phyloP scores from a whole-genome alignment of 805 yeast genomes.

The Ogataea paraovalis region DNA sequence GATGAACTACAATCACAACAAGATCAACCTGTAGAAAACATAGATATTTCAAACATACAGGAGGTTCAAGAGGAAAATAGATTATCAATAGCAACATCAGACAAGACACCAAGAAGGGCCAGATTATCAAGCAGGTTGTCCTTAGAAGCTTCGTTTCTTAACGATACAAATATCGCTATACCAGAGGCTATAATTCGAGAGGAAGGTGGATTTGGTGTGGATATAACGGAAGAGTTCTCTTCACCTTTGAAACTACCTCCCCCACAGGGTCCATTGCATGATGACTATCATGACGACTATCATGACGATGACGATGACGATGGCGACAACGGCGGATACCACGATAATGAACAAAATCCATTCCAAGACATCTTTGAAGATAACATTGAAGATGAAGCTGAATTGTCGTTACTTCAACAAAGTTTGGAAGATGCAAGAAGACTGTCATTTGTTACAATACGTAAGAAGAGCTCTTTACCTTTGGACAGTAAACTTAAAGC shows the following conservation, averaged over 20 bases:
- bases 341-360: conserved; percentile 6
- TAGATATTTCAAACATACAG: conserved; percentile 4
- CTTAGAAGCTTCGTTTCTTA: conserved; percentile 20
- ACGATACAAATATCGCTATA: conserved; percentile 31
- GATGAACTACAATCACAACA: conserved; percentile 3
- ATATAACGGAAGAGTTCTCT: conserved; percentile 12
- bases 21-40: conserved; percentile 2
- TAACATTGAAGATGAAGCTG: conserved; percentile 14
- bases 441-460: conserved; percentile 16
- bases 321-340: conserved; percentile 2
- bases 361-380: conserved; percentile 3
- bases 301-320: conserved; percentile 10
- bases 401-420: conserved; percentile 16
- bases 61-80: conserved; percentile 4
- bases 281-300: conserved; percentile 7
- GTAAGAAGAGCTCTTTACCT: conserved; percentile 4
- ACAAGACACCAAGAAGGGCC: conserved; percentile 19
- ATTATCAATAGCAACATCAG: conserved; percentile 8
- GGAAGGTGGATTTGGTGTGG: conserved; percentile 24
- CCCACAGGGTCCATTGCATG: conserved; percentile 1
- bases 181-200: conserved; percentile 33
- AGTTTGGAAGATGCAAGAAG: conserved; percentile 1
- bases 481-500: background rate
- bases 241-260: conserved; percentile 4
- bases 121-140: conserved; percentile 24